A percentile compares a stretch with the other conserved stretches of the same genome.
Evolutionary conservation across 139 green algal genomes (phyloP).

Genomic region (Chlorella sp.): DNA sequence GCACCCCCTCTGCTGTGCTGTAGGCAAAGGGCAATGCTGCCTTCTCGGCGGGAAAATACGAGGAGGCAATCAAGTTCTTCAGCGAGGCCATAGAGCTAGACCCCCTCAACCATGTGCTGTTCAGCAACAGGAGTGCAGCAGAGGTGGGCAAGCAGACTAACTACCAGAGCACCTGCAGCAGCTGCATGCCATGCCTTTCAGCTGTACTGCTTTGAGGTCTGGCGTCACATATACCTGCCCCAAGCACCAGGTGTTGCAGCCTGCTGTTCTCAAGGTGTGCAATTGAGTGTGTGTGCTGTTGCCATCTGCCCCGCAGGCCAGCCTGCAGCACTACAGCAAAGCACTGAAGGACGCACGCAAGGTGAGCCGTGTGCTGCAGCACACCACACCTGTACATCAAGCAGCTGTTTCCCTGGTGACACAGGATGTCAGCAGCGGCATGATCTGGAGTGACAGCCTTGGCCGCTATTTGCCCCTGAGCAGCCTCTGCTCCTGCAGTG

Average conservation of each 20-base stretch:
- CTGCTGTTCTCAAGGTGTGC: neutral
- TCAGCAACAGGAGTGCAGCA: slow-evolving; percentile 87
- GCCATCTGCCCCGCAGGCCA: slow-evolving; percentile 44
- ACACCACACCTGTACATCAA: neutral
- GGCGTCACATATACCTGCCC: neutral
- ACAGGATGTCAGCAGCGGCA: no score
- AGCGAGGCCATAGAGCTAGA: slow-evolving; percentile 73
- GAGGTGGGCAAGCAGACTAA: slow-evolving; percentile 31
- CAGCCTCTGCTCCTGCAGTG: slow-evolving; percentile 53
- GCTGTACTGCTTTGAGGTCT: neutral
- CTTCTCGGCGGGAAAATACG: slow-evolving; percentile 74
- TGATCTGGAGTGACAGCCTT: no score
- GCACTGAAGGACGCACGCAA: slow-evolving; percentile 85
- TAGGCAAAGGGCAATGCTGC: slow-evolving; percentile 92
- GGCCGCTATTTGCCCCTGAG: neutral
- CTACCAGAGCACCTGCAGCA: neutral
- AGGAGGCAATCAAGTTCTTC: slow-evolving; percentile 85
- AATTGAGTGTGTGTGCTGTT: neutral
- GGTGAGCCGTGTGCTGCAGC: slow-evolving; percentile 21
- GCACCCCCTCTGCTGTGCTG: neutral
- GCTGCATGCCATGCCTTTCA: neutral
- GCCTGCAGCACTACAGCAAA: slow-evolving; percentile 64
- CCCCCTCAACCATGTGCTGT: slow-evolving; percentile 89
- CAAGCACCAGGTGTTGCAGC: neutral
- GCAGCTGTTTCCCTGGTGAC: no score